Evolutionary conservation across 495 filamentous ascomycete genomes (phyloP).

Genomic region (Terfezia boudieri): DNA sequence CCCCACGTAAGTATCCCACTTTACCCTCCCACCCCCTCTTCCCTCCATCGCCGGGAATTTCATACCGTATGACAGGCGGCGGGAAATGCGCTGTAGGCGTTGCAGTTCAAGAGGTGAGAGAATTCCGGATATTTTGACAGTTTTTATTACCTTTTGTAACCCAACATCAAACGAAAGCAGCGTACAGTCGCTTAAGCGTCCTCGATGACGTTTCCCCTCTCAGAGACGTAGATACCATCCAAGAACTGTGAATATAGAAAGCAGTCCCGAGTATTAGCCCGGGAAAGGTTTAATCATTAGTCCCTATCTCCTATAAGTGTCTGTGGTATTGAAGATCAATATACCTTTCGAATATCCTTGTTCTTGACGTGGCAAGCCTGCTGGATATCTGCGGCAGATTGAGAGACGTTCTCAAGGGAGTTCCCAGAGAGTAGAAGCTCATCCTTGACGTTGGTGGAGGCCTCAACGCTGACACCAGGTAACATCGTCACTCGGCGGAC

Average conservation of each 20-base stretch:
- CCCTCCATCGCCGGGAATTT: background rate
- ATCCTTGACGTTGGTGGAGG: constrained; percentile 84
- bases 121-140: background rate
- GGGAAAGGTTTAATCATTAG: background rate
- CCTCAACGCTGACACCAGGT: constrained; percentile 67
- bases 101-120: background rate
- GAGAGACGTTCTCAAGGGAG: constrained; percentile 87
- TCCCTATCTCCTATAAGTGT: background rate
- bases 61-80: background rate
- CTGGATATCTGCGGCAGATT: constrained; percentile 96
- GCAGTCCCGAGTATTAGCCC: background rate
- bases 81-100: background rate
- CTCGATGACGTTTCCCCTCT: constrained; percentile 79
- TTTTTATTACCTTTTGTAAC: background rate
- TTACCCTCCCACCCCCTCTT: background rate
- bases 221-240: constrained; percentile 97
- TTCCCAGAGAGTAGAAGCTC: constrained; percentile 84
- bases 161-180: background rate
- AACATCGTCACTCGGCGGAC: constrained; percentile 77
- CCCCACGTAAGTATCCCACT: background rate
- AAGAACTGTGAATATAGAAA: constrained; percentile 47
- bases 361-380: constrained; percentile 96
- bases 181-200: constrained; percentile 24
- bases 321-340: constrained; percentile 5
- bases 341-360: constrained; percentile 99